phyloP scores from a whole-genome alignment of 768 basidiomycete genomes.

The Xanthoconium purpureum region DNA sequence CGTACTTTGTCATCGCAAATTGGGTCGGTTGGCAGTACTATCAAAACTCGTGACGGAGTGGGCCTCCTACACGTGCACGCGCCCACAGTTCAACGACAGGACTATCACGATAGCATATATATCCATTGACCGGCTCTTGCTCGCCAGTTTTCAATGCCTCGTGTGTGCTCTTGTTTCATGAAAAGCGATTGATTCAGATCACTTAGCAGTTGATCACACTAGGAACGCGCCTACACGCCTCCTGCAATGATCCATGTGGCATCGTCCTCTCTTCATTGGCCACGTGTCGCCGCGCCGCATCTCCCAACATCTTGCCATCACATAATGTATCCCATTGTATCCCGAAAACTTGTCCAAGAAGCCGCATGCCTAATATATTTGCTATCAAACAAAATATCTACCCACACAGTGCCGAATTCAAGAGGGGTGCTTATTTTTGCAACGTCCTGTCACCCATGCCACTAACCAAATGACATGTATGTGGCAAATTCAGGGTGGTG shows the following conservation, averaged over 20 bases:
- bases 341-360: slow-evolving; percentile 15
- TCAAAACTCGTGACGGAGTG: slow-evolving; percentile 65
- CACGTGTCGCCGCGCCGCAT: slow-evolving; percentile 9
- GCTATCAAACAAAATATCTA: slow-evolving; percentile 14
- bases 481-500: slow-evolving; percentile 33
- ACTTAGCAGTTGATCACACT: slow-evolving; percentile 14
- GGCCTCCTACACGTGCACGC: neutral
- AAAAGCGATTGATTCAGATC: slow-evolving; percentile 18
- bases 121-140: neutral
- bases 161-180: slow-evolving; percentile 15
- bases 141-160: slow-evolving; percentile 13
- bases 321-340: slow-evolving; percentile 2
- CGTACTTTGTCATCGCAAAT: slow-evolving; percentile 94
- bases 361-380: slow-evolving; percentile 18
- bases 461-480: slow-evolving; percentile 10
- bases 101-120: slow-evolving; percentile 1
- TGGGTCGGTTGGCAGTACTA: slow-evolving; percentile 99
- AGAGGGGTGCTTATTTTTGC: neutral
- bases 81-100: neutral
- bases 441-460: slow-evolving; percentile 13
- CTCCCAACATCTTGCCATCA: neutral
- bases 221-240: slow-evolving; percentile 15
- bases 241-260: slow-evolving; percentile 24
- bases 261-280: slow-evolving; percentile 6
- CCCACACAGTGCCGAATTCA: slow-evolving; percentile 3